Evolutionary conservation across 805 yeast genomes (phyloP), one percentile per base, ranked within the genome.

Genomic region (Ogataea saltuana): DNA sequence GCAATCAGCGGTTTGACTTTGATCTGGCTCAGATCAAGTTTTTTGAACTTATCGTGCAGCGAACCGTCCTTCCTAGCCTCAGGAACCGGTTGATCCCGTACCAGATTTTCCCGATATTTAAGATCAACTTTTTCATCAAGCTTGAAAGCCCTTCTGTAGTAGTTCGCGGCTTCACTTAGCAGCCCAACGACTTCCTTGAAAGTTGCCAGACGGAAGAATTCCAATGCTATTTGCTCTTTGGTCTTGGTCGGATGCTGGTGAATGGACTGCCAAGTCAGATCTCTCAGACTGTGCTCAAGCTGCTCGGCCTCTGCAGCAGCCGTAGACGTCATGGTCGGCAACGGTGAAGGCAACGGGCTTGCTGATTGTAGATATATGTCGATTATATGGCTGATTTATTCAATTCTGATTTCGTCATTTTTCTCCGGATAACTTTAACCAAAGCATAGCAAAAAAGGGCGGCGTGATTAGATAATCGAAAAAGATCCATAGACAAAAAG

Each of bases 91-190:
- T 42, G 42, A 17, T 41, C 48, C 11, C 46, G 43, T 17, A 74
- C 70, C 11, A 78, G 63, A 37, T 72, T 71, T 49, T 76, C 72
- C 39, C 95, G 70, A 60, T 88, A 88, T 17, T 77, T 62, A 36
- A 75, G 65, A 58, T 89, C 96, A 4, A 89, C 89, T 43, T 73
- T 73, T 11, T 57, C 63, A 46, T 65, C 67, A n/a, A 80, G 61
- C 53, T 75, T 80, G 60, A 81, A 75, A 2, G 97, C 96, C 49
- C 74, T 71, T 48, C 95, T 69, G 63, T 89, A 89, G 50, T 67
- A 74, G 37, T 70, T 76, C 20, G 87, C 80, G 1, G 96, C 96
- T 55, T 88, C 96, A n/a, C 86, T 74, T 78, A 88, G 73, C 48
- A 79, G 69, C 0, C 96, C 96, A 38, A 71, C 75, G 25, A 75